A percentile compares a stretch with the other conserved stretches of the same genome.
Evolutionary conservation across 192 early-diverging fungal genomes (phyloP).

Genomic region (Diversispora epigaea): DNA sequence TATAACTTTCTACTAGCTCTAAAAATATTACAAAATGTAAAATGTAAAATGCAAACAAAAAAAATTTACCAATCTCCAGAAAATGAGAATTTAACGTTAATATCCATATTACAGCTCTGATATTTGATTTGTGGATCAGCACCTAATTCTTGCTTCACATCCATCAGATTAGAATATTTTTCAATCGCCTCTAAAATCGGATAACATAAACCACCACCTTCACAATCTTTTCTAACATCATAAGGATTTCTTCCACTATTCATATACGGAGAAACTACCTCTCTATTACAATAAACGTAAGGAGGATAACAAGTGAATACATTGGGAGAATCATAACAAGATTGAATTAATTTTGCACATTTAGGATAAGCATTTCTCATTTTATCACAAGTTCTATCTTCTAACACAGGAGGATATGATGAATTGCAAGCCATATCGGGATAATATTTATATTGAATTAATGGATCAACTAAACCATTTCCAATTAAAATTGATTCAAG

Average conservation of each 20-base stretch:
- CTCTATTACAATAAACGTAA: constrained; percentile 80
- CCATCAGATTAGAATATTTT: constrained; percentile 71
- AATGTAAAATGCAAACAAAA: no score
- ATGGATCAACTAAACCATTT: constrained; percentile 88
- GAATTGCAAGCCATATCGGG: constrained; percentile 72
- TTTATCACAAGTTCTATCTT: constrained; percentile 66
- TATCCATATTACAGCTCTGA: constrained; percentile 80
- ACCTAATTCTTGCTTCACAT: constrained; percentile 76
- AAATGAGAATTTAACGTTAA: constrained; percentile 76
- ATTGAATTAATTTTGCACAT: constrained; percentile 72
- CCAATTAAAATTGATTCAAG: constrained; percentile 82
- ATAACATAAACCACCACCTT: constrained; percentile 84
- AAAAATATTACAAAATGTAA: neutral
- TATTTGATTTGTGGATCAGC: constrained; percentile 61
- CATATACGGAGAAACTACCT: constrained; percentile 76
- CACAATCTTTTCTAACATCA: constrained; percentile 88
- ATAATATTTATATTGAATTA: constrained; percentile 88
- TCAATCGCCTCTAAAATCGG: constrained; percentile 79
- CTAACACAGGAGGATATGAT: constrained; percentile 74
- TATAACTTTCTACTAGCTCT: neutral
- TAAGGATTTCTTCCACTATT: constrained; percentile 87
- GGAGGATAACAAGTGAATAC: constrained; percentile 82
- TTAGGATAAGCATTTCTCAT: constrained; percentile 74
- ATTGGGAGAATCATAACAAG: constrained; percentile 83
- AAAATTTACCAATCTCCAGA: constrained; percentile 69